Conservation (phyloP, 495 filamentous ascomycete genomes). For the Pyrenopolyporus hunteri region DNA sequence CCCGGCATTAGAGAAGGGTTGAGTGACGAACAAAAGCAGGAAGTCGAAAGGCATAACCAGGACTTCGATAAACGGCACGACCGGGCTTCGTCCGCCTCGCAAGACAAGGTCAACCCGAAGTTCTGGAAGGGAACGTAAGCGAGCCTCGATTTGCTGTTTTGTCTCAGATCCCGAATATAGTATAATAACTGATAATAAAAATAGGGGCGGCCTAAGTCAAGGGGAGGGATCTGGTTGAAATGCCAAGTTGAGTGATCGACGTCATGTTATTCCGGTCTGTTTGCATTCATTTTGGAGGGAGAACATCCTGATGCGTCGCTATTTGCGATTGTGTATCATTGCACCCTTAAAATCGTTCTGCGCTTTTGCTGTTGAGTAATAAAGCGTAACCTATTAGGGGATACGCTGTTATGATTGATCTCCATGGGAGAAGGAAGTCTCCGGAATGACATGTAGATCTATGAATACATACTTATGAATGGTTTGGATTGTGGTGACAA, state of each 20-base stretch:
- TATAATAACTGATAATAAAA: constrained; percentile 6
- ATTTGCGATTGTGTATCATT: neutral
- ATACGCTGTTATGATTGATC: no score
- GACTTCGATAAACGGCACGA: constrained; percentile 59
- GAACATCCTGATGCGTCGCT: neutral
- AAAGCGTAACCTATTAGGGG: no score
- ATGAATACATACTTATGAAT: no score
- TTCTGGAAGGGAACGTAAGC: constrained; percentile 53
- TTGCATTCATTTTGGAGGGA: neutral
- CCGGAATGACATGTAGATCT: no score
- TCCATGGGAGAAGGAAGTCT: no score
- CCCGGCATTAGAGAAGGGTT: constrained; percentile 45
- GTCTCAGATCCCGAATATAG: neutral
- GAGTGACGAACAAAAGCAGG: constrained; percentile 53
- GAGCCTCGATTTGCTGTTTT: constrained; percentile 3
- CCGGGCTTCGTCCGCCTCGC: constrained; percentile 41
- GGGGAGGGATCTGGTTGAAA: constrained; percentile 33
- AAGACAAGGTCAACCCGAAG: constrained; percentile 57
- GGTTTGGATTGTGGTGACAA: no score
- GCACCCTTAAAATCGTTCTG: neutral
- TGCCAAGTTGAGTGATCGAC: constrained; percentile 13
- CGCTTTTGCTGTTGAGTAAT: neutral
- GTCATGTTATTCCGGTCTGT: neutral
- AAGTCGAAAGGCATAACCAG: constrained; percentile 58
- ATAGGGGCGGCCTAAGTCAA: constrained; percentile 29